Base-by-base conservation (phyloP, 2,329 filamentous ascomycete species). In the Aspergillus sclerotialis region DNA sequence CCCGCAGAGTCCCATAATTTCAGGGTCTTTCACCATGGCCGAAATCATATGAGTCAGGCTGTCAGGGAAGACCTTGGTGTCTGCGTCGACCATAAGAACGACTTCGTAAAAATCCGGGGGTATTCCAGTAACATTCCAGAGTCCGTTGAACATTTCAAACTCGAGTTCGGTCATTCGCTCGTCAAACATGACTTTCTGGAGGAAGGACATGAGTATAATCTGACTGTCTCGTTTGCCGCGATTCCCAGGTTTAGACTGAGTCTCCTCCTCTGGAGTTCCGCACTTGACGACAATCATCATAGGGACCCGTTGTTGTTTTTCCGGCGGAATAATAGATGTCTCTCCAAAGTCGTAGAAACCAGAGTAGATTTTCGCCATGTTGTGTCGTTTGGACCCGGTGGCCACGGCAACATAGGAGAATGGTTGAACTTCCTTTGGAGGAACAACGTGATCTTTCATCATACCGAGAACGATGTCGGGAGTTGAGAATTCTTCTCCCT, bases 151-250 rank as follows among this genome's bases (percentile, higher is more conserved):
- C 85, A 98, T 96, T 59, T 98, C 92, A 56, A 88, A 98, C 62
- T 98, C 92, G 33, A 98, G 81, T 63, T 98, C 90, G 12, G 93
- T 98, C 92, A 98, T 98, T 42, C 92, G 84, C 67, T 98, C 93
- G 60, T 98, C 92, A 53, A 98, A 98, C 92, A 98, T 98, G 56
- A 98, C 92, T 69, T 98, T 98, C 60, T 98, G 92, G 49, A 98
- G 69, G 74, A 98, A 98, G 4, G 89, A 95, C 92, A 98, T 98
- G 47, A 98, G 75, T 50, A 98, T 92, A 55, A 98, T 95, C 63
- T 98, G 92, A 69, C 87, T 94, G 73, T 98, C 92, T 59, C 92
- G 86, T 73, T 98, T 98, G 64, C 92, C 93, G 65, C 92, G 80
- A 66, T 98, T 98, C 51, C 92, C 92, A 9, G 93, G 87, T 66